Conservation (phyloP, 2,329 filamentous ascomycete species). For the Massarina eburnea region DNA sequence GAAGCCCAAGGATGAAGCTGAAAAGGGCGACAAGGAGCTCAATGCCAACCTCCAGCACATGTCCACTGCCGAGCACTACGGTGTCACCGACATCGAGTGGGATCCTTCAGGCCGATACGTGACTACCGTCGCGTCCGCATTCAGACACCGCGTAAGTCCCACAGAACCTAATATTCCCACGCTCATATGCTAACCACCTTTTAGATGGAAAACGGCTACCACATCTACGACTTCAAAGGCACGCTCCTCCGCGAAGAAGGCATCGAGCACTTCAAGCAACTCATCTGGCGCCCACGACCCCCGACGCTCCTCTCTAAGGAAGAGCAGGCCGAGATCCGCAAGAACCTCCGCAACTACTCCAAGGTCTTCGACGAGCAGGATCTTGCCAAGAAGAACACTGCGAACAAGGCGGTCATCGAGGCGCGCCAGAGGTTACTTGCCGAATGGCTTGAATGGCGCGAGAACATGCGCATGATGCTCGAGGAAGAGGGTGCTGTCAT, state of each 20-base stretch:
- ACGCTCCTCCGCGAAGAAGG: conserved; percentile 85
- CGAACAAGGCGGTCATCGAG: conserved; percentile 92
- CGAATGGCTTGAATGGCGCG: conserved; percentile 88
- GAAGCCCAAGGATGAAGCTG: conserved; percentile 73
- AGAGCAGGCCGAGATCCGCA: conserved; percentile 96
- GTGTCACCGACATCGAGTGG: conserved; percentile 97
- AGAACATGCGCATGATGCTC: conserved; percentile 68
- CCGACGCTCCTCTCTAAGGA: conserved; percentile 91
- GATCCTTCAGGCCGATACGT: conserved; percentile 95
- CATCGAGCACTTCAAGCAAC: conserved; percentile 97
- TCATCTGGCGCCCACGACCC: conserved; percentile 90
- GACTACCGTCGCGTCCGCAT: conserved; percentile 87
- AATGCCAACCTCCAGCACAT: conserved; percentile 94
- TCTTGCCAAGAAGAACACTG: conserved; percentile 86
- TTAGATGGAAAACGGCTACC: conserved; percentile 99
- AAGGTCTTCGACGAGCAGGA: conserved; percentile 95
- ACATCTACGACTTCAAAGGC: conserved; percentile 95
- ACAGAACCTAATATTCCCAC: conserved; percentile 57
- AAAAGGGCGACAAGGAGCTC: conserved; percentile 88
- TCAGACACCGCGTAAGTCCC: conserved; percentile 85
- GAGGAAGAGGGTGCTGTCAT: conserved; percentile 57
- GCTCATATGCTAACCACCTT: conserved; percentile 13
- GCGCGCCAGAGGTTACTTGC: conserved; percentile 76
- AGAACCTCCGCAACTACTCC: conserved; percentile 97
- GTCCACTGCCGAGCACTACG: conserved; percentile 93